A percentile compares a stretch with the other conserved stretches of the same genome.
These are phyloP conservation scores for Acmispon strigosus DNA, from an alignment of 306 rosid genomes.

Conservation along the genomic window DNA sequence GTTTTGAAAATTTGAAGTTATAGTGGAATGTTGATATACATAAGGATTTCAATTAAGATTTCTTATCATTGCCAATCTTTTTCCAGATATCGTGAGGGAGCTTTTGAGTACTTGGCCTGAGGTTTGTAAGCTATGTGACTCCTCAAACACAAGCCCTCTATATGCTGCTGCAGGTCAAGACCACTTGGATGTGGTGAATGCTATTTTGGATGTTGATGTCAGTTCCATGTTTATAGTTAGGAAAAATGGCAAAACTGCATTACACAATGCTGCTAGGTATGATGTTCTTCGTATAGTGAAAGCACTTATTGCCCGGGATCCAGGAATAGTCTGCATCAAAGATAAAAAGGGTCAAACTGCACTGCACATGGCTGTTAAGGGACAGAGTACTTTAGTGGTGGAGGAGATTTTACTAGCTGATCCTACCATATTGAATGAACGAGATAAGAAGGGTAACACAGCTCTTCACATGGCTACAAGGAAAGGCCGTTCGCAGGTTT, in stretches of 20 bases:
- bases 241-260: slow-evolving; percentile 88
- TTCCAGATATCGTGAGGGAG: slow-evolving; percentile 72
- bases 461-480: slow-evolving; percentile 91
- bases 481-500: slow-evolving; percentile 86
- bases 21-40: background rate
- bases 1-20: background rate
- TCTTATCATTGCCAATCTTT: background rate
- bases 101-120: slow-evolving; percentile 67
- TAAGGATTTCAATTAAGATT: background rate
- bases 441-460: slow-evolving; percentile 90
- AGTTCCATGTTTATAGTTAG: slow-evolving; percentile 58
- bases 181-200: slow-evolving; percentile 73
- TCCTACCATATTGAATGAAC: slow-evolving; percentile 59
- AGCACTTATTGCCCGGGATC: slow-evolving; percentile 57
- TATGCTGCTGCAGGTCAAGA: slow-evolving; percentile 79
- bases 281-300: slow-evolving; percentile 53
- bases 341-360: slow-evolving; percentile 96
- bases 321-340: slow-evolving; percentile 63
- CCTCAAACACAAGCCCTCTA: slow-evolving; percentile 80
- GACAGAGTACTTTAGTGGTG: slow-evolving; percentile 54
- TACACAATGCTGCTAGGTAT: slow-evolving; percentile 79
- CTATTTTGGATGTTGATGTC: slow-evolving; percentile 75
- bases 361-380: slow-evolving; percentile 95
- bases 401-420: slow-evolving; percentile 68
- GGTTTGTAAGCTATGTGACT: slow-evolving; percentile 62